Base-by-base conservation (phyloP, 305 asterid species). In the Fraxinus greggii region DNA sequence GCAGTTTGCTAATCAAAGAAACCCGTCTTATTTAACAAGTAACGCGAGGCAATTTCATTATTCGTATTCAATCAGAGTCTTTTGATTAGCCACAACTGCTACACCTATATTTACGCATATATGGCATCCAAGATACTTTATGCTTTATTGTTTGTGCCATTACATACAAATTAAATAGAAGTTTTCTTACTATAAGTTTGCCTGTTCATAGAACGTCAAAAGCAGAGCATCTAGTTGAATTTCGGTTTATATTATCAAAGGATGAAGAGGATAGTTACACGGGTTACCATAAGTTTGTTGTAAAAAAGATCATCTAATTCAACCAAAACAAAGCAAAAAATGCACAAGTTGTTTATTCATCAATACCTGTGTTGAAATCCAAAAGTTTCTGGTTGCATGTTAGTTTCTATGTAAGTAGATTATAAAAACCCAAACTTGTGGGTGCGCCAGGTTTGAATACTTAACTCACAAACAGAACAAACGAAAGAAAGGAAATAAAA, bases 401-500 rank as follows among this genome's bases (percentile, higher is more conserved):
- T 33, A 67, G 74, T 67, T 65, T 65, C 73, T 56, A 10, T 26
- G 5, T 4, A 29, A 70, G 76, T 17, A 70, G 24, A 70, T 31
- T 70, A 32, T 15, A 29, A 15, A 17, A 32, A 70, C 40, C 23
- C 26, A 70, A 70, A 31, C 19, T 70, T 15, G 74, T 10, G 40
- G 76, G 76, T 17, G 8, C 10, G 15, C 42, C 26, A 70, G 12
- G 45, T 70, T 70, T 65, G 24, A 32, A 31, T 31, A 33, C 76
- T 72, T 3, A n/a, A 72, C 21, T 69, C 80, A 73, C 61, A 35
- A 65, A 51, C 10, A 73, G 63, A 31, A 36, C 26, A 31, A 33
- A 67, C 56, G 19, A 75, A 78, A 29, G 73, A 81, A 19, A 54
- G 21, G 61, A 29, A 32, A 54, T 78, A 33, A 75, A 4, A 79